Evolutionary conservation across 179 eudicot genomes (phyloP).

Genomic region (Heliamphora pulchella): DNA sequence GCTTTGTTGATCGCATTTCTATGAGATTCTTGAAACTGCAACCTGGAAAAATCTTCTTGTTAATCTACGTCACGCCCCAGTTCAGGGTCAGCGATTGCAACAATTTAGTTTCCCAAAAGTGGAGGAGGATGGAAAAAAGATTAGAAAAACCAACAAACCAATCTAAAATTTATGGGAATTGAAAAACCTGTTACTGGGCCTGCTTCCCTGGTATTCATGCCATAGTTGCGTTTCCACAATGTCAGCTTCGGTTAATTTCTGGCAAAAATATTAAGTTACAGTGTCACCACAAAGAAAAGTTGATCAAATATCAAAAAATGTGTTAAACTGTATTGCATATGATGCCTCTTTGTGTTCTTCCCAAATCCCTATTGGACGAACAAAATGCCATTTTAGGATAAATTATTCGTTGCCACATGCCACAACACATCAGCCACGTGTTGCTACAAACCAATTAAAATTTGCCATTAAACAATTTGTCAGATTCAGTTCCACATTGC

Average conservation of each 20-base stretch:
- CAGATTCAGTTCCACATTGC: too few species aligned
- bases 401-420: too few species aligned
- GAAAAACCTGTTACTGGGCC: not conserved
- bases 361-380: too few species aligned
- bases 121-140: not conserved
- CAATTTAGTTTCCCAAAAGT: too few species aligned
- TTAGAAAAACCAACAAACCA: not conserved
- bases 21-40: not conserved
- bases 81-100: too few species aligned
- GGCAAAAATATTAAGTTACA: not conserved
- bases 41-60: not conserved
- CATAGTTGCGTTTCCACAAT: slow-evolving; percentile 19
- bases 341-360: not conserved
- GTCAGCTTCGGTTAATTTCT: slow-evolving; percentile 18
- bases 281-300: too few species aligned
- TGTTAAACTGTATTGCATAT: not conserved
- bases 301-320: not conserved
- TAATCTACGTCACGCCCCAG: too few species aligned
- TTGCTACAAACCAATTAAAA: too few species aligned
- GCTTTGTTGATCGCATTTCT: not conserved
- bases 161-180: too few species aligned
- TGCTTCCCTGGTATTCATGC: slow-evolving; percentile 17
- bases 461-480: too few species aligned
- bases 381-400: too few species aligned
- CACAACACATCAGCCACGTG: too few species aligned